Evolutionary conservation across 257 asterid genomes (phyloP).

Genomic region (Gardenia jasminoides): DNA sequence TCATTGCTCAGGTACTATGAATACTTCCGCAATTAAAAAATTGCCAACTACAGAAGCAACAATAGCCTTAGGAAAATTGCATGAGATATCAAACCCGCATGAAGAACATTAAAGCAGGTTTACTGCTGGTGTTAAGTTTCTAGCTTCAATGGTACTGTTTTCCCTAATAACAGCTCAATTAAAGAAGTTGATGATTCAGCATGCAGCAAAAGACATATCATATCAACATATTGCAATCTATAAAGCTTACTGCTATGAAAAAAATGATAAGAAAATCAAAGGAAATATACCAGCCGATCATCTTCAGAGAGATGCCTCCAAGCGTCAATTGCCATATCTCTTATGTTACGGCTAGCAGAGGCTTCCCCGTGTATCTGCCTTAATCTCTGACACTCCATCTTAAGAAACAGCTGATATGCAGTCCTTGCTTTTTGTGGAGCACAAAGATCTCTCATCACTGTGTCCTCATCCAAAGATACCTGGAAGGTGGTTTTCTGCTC

Average conservation of each 20-base stretch:
- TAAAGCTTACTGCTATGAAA: neutral
- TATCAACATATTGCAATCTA: neutral
- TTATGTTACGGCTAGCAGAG: constrained; percentile 26
- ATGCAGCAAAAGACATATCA: neutral
- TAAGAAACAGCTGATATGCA: constrained; percentile 57
- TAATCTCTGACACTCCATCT: constrained; percentile 49
- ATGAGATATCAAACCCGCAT: neutral
- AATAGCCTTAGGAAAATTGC: neutral
- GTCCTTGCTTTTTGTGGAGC: constrained; percentile 54
- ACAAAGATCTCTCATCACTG: constrained; percentile 22
- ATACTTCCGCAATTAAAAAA: neutral
- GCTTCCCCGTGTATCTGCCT: constrained; percentile 44
- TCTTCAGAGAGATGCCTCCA: constrained; percentile 54
- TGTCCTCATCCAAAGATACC: constrained; percentile 14
- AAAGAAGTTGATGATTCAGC: neutral
- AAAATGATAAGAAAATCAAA: neutral
- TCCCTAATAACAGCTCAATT: neutral
- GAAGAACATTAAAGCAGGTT: neutral
- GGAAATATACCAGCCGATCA: constrained; percentile 50
- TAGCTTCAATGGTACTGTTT: neutral
- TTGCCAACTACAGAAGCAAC: neutral
- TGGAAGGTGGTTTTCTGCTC: constrained; percentile 22
- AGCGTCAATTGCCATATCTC: constrained; percentile 44
- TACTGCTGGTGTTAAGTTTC: neutral
- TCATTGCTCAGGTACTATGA: neutral